phyloP scores from a whole-genome alignment of 2,329 filamentous ascomycete genomes.

The Microthyrium microscopicum region DNA sequence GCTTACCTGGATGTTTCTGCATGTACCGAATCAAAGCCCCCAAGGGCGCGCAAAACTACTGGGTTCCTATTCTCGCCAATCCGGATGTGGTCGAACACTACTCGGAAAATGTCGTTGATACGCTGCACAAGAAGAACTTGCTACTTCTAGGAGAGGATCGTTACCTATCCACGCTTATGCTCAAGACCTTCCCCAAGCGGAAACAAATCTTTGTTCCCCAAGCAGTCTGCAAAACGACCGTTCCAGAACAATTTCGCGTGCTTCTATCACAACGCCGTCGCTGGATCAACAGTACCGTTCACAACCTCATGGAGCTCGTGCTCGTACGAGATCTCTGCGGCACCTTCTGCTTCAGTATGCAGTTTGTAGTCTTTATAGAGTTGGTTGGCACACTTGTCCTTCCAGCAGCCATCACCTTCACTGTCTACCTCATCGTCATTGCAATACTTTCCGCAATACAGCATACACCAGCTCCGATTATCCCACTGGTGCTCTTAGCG shows the following conservation, averaged over 20 bases:
- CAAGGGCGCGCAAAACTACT: slow-evolving; percentile 97
- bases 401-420: slow-evolving; percentile 91
- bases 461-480: slow-evolving; percentile 51
- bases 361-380: slow-evolving; percentile 94
- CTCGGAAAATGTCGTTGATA: slow-evolving; percentile 97
- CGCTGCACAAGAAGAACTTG: slow-evolving; percentile 92
- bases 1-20: slow-evolving; percentile 95
- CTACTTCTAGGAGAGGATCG: slow-evolving; percentile 85
- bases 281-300: slow-evolving; percentile 99
- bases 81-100: slow-evolving; percentile 98
- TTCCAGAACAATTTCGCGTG: slow-evolving; percentile 83
- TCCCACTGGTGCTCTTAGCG: slow-evolving; percentile 74
- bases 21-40: slow-evolving; percentile 99
- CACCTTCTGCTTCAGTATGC: slow-evolving; percentile 99
- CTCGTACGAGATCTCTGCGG: slow-evolving; percentile 91
- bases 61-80: slow-evolving; percentile 96
- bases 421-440: slow-evolving; percentile 82
- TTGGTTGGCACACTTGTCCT: slow-evolving; percentile 86
- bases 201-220: slow-evolving; percentile 98
- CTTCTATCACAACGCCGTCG: slow-evolving; percentile 84
- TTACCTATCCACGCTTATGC: slow-evolving; percentile 91
- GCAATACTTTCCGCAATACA: slow-evolving; percentile 54
- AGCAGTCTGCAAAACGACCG: slow-evolving; percentile 95
- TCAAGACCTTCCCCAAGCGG: slow-evolving; percentile 95
- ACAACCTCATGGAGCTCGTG: slow-evolving; percentile 95